These are phyloP conservation scores for Actinomucor elegans DNA, from an alignment of 371 early-diverging fungal species.

Conservation along the genomic window DNA sequence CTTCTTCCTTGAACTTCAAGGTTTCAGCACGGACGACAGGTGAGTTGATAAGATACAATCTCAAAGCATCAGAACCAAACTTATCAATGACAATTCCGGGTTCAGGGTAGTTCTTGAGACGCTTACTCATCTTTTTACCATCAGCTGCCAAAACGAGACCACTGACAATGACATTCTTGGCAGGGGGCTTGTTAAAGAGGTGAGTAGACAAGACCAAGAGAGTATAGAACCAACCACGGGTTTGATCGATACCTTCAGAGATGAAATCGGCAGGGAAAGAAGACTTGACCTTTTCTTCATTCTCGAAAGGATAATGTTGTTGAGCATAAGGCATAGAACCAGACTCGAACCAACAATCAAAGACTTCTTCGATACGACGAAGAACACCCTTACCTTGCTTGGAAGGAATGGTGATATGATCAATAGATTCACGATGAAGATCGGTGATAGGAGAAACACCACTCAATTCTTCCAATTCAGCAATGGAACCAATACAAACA, in stretches of 20 bases:
- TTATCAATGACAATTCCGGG: slow-evolving; percentile 86
- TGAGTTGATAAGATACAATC: slow-evolving; percentile 98
- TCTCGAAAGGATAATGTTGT: slow-evolving; percentile 99
- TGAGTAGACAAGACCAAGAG: slow-evolving; percentile 98
- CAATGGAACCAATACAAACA: slow-evolving; percentile 95
- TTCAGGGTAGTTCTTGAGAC: slow-evolving; percentile 99
- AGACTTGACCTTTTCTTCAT: slow-evolving; percentile 78
- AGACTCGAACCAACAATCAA: slow-evolving; percentile 99
- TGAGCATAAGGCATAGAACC: slow-evolving; percentile 99
- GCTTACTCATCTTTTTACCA: slow-evolving; percentile 99
- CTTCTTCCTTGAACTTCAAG: slow-evolving; percentile 97
- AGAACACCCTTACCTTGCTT: slow-evolving; percentile 89
- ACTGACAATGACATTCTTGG: slow-evolving; percentile 99
- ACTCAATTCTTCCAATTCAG: slow-evolving; percentile 93
- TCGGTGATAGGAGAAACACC: slow-evolving; percentile 91
- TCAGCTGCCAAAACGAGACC: slow-evolving; percentile 99
- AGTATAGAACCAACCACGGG: slow-evolving; percentile 99
- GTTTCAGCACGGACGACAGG: slow-evolving; percentile 99
- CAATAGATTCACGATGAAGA: slow-evolving; percentile 98
- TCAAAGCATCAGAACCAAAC: slow-evolving; percentile 98
- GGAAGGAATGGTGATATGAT: slow-evolving; percentile 96
- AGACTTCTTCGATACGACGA: slow-evolving; percentile 96
- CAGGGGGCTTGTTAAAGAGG: slow-evolving; percentile 97
- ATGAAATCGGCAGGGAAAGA: slow-evolving; percentile 99
- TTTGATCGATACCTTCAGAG: slow-evolving; percentile 99